These are phyloP conservation scores for Tetrapisispora namnaoensis DNA, from an alignment of 805 yeast genomes.

Conservation along the genomic window DNA sequence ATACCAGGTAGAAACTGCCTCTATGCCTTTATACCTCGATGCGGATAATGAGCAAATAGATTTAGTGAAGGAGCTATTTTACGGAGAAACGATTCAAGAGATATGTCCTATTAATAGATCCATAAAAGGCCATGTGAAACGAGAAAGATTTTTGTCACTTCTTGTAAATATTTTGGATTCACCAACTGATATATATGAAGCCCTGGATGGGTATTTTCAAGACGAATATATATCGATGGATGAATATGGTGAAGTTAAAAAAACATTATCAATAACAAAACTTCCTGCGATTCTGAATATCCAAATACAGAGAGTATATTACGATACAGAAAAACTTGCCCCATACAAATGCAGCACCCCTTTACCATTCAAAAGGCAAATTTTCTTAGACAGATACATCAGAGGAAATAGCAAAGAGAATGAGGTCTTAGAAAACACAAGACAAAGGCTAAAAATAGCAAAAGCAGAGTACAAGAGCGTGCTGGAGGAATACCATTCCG, in stretches of 20 bases:
- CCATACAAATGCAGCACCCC: slow-evolving; percentile 78
- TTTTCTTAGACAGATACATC: slow-evolving; percentile 82
- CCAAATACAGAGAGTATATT: slow-evolving; percentile 89
- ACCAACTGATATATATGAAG: slow-evolving; percentile 82
- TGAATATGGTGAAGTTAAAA: slow-evolving; percentile 59
- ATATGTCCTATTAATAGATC: slow-evolving; percentile 41
- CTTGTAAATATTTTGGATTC: slow-evolving; percentile 81
- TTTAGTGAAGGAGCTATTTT: slow-evolving; percentile 67
- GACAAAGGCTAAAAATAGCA: slow-evolving; percentile 27
- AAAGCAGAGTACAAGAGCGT: not conserved
- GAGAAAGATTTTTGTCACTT: slow-evolving; percentile 70
- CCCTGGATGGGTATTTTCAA: slow-evolving; percentile 76
- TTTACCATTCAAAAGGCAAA: slow-evolving; percentile 62
- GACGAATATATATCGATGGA: slow-evolving; percentile 57
- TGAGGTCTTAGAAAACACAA: slow-evolving; percentile 41
- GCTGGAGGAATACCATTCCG: not conserved
- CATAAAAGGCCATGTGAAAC: slow-evolving; percentile 37
- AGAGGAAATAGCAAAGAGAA: slow-evolving; percentile 35
- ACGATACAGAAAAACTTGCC: slow-evolving; percentile 58
- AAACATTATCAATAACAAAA: slow-evolving; percentile 59
- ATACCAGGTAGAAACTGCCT: slow-evolving; percentile 81
- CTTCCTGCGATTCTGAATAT: slow-evolving; percentile 80
- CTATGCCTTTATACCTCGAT: slow-evolving; percentile 55
- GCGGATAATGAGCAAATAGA: slow-evolving; percentile 76
- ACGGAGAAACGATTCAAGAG: slow-evolving; percentile 75